phyloP scores from a whole-genome alignment of 2,329 filamentous ascomycete genomes.

The Cytospora leucostoma region DNA sequence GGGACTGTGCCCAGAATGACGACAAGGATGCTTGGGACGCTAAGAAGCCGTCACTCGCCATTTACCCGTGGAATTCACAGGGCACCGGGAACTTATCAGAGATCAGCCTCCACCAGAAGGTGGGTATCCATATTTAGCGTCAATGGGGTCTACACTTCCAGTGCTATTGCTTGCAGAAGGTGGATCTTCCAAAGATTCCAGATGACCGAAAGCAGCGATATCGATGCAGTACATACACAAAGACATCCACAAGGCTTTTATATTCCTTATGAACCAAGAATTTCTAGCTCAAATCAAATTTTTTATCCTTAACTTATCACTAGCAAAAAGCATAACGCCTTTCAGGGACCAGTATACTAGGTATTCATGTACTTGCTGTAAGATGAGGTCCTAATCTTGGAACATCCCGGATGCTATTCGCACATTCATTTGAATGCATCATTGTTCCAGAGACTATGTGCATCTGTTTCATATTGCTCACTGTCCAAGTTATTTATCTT shows the following conservation, averaged over 20 bases:
- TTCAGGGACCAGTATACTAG: too few relatives aligned
- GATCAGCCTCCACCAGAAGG: background rate
- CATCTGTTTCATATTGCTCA: too few relatives aligned
- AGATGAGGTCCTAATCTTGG: too few relatives aligned
- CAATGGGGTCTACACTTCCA: too few relatives aligned
- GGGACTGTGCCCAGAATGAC: constrained; percentile 8
- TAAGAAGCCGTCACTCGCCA: constrained; percentile 11
- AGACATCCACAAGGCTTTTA: background rate
- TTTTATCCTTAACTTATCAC: too few relatives aligned
- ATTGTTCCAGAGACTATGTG: too few relatives aligned
- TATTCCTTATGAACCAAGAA: background rate
- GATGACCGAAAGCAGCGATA: background rate
- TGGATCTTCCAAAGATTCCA: background rate
- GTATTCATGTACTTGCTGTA: too few relatives aligned
- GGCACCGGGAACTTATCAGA: background rate
- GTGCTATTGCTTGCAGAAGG: background rate
- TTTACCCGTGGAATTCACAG: background rate
- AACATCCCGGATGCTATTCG: too few relatives aligned
- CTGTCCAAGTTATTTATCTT: too few relatives aligned
- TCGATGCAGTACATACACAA: background rate
- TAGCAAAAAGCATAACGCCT: too few relatives aligned
- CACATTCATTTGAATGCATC: too few relatives aligned
- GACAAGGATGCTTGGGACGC: constrained; percentile 23
- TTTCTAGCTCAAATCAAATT: too few relatives aligned
- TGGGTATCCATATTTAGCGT: background rate